Evolutionary conservation across 2,329 filamentous ascomycete species (phyloP), one percentile per base, ranked within the genome.

Genomic region (Seiridium unicorne): DNA sequence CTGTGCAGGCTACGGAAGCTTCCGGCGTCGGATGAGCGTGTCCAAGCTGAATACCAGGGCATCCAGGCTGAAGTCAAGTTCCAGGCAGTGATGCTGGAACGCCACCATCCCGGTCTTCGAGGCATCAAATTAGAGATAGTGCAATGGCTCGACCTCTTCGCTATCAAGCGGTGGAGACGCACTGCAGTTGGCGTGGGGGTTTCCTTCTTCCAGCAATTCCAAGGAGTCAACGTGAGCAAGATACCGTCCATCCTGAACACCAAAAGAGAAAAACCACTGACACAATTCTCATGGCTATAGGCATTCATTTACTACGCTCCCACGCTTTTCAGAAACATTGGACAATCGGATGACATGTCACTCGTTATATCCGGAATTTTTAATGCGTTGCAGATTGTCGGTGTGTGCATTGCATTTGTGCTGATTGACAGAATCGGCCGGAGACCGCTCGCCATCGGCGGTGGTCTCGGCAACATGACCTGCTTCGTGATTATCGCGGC

Each of bases 401-500:
- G 79, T 18, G 77, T 82, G 44, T 74, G 74, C n/a, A 77, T 79
- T 72, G 78, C 78, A 64, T 68, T 81, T 49, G 74, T 74, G 67
- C 76, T 73, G 6, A 79, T 82, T 69, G 81, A 83, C 61, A 71
- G 69, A 10, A 68, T 81, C 44, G 81, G 80, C 13, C 76, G 80
- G 10, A 74, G 79, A 66, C 76, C 53, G 76, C 77, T 58, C 70
- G 59, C 73, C 5, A 75, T 81, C 44, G 72, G 76, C 55, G 80
- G 84, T 31, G 81, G 78, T 1, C 66, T 82, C 9, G 80, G 79
- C 9, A 84, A 83, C 77, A 77, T 74, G 0, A 63, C 74, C 10
- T 81, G 76, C 11, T 81, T 83, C 62, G 75, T 81, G 58, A 81
- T 85, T 58, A 79, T 85, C 55, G 82, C 81, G 1, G 75, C 75